A percentile compares a stretch with the other conserved stretches of the same genome.
These are phyloP conservation scores for Daphne laureola DNA, from an alignment of 441 rosid genomes.

Conservation along the genomic window DNA sequence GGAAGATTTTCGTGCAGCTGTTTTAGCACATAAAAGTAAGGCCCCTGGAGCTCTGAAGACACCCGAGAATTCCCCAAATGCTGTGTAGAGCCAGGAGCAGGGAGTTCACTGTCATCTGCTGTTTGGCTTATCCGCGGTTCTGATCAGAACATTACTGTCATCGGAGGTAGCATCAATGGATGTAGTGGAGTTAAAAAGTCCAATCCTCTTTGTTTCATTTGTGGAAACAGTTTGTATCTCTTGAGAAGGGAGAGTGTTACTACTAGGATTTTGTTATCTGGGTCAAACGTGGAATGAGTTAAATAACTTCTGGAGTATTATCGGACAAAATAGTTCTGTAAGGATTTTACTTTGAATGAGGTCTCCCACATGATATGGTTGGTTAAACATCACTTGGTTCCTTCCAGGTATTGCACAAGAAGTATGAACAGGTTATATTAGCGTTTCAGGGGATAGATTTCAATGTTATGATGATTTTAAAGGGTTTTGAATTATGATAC, in stretches of 20 bases:
- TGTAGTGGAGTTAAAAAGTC: constrained; percentile 14
- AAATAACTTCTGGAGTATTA: not conserved
- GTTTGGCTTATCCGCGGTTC: too few relatives aligned
- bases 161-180: not conserved
- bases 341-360: too few relatives aligned
- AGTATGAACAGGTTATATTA: too few relatives aligned
- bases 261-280: not conserved
- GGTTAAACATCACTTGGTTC: too few relatives aligned
- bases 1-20: constrained; percentile 55
- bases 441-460: too few relatives aligned
- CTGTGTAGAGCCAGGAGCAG: constrained; percentile 6
- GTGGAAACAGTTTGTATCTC: too few relatives aligned
- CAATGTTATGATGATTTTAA: too few relatives aligned
- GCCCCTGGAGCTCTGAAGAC: constrained; percentile 44
- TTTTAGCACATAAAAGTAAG: constrained; percentile 46
- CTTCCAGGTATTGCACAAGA: too few relatives aligned
- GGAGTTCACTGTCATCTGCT: constrained; percentile 6
- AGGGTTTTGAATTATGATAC: too few relatives aligned
- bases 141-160: too few relatives aligned
- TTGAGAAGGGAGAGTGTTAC: constrained; percentile 13
- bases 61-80: constrained; percentile 69
- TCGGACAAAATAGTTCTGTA: too few relatives aligned
- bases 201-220: constrained; percentile 5
- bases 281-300: constrained; percentile 13
- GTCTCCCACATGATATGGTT: too few relatives aligned